These are phyloP conservation scores for Myriosclerotinia curreyana DNA, from an alignment of 2,329 filamentous ascomycete species.

Conservation along the genomic window DNA sequence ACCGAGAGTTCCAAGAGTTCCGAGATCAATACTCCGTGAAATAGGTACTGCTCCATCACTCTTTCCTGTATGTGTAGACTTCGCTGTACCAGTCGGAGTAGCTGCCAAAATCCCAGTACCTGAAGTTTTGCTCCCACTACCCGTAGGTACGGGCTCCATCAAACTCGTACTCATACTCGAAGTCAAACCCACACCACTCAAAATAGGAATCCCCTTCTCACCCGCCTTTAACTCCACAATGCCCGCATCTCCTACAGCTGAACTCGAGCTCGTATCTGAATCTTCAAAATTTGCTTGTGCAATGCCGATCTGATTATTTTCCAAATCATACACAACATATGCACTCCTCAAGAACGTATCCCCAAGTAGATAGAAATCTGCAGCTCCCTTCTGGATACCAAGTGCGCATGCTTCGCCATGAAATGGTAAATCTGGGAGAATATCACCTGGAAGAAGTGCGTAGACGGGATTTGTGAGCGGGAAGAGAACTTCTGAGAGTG, in stretches of 20 bases:
- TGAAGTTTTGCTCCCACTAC: neutral
- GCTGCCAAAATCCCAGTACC: too few relatives aligned
- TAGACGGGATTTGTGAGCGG: constrained; percentile 24
- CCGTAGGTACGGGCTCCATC: neutral
- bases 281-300: constrained; percentile 48
- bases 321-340: constrained; percentile 54
- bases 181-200: constrained; percentile 8
- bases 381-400: constrained; percentile 44
- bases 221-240: constrained; percentile 30
- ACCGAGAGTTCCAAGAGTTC: neutral
- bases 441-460: neutral
- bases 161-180: constrained; percentile 19
- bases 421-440: constrained; percentile 33
- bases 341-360: constrained; percentile 53
- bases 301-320: constrained; percentile 48
- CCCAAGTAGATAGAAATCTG: constrained; percentile 41
- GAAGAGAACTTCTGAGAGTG: constrained; percentile 47
- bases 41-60: neutral
- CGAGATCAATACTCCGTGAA: neutral
- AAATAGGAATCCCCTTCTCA: constrained; percentile 27
- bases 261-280: constrained; percentile 20
- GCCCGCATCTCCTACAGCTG: neutral
- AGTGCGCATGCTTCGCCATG: constrained; percentile 47
- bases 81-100: neutral
- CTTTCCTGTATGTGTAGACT: neutral